These are phyloP conservation scores for Pugionium cornutum DNA, from an alignment of 345 rosid species.

Conservation along the genomic window DNA sequence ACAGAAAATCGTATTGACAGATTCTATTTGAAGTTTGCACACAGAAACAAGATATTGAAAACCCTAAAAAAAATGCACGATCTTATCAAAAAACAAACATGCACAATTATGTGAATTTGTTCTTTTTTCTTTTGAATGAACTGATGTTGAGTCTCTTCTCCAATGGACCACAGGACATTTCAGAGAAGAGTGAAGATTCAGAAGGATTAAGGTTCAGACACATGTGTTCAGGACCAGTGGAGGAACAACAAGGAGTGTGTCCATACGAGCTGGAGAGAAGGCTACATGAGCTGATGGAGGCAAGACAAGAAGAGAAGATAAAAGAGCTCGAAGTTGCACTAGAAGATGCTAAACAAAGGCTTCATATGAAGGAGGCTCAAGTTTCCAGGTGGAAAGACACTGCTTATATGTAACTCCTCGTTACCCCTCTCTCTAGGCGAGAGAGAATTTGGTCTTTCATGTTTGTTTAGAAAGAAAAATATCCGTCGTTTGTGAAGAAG, in stretches of 20 bases:
- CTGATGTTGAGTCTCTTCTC: background rate
- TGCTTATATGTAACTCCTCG: conserved; percentile 36
- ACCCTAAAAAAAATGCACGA: too few species aligned
- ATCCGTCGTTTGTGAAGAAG: conserved; percentile 23
- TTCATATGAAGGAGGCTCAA: conserved; percentile 62
- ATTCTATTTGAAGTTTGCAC: background rate
- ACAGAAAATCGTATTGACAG: background rate
- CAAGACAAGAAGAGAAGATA: conserved; percentile 67
- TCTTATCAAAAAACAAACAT: background rate
- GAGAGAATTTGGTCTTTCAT: background rate
- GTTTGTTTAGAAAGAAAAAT: background rate
- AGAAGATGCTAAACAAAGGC: conserved; percentile 45
- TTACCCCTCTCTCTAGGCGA: too few species aligned
- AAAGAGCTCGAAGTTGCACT: conserved; percentile 64
- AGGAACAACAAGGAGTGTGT: conserved; percentile 43
- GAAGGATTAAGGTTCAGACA: conserved; percentile 2
- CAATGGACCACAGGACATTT: conserved; percentile 12
- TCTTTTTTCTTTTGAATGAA: background rate
- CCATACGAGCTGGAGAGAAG: conserved; percentile 70
- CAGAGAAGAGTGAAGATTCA: conserved; percentile 13
- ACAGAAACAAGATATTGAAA: background rate
- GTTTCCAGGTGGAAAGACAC: conserved; percentile 80
- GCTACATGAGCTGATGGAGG: conserved; percentile 61
- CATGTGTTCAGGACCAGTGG: conserved; percentile 7
- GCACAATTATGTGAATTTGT: background rate